These are phyloP conservation scores for Aspergillus steynii DNA, from an alignment of 495 filamentous ascomycete genomes.

Conservation along the genomic window DNA sequence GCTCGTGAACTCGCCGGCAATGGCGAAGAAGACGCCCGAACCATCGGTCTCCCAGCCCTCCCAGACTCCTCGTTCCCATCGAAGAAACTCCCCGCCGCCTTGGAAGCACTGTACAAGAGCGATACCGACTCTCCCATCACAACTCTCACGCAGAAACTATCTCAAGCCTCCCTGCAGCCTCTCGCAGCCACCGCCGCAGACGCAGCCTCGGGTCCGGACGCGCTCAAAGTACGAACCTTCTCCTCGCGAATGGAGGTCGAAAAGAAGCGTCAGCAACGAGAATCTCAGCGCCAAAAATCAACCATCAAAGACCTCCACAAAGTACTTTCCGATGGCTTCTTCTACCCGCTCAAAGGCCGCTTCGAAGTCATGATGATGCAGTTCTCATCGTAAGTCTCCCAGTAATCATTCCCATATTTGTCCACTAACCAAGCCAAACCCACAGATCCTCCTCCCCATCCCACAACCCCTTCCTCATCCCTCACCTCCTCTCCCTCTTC, in stretches of 20 bases:
- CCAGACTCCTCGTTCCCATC: constrained; percentile 65
- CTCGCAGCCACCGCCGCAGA: constrained; percentile 68
- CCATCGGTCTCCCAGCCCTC: constrained; percentile 35
- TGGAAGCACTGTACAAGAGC: constrained; percentile 51
- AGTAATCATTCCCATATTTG: constrained; percentile 7
- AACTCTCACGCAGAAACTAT: constrained; percentile 59
- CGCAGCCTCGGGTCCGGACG: constrained; percentile 72
- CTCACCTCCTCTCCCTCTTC: constrained; percentile 51
- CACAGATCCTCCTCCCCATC: constrained; percentile 35
- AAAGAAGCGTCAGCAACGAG: constrained; percentile 56
- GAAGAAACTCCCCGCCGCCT: constrained; percentile 62
- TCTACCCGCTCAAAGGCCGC: constrained; percentile 67
- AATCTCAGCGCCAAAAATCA: constrained; percentile 44
- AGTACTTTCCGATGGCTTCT: constrained; percentile 75
- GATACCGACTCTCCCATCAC: constrained; percentile 56
- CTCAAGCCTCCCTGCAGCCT: constrained; percentile 72
- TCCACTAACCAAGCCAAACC: constrained; percentile 5
- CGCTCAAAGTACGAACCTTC: constrained; percentile 81
- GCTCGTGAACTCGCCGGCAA: constrained; percentile 88
- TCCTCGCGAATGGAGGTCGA: constrained; percentile 70
- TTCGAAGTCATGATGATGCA: constrained; percentile 49
- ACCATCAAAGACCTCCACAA: constrained; percentile 74
- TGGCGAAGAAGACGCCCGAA: constrained; percentile 59
- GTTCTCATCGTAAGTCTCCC: constrained; percentile 36
- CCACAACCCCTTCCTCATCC: constrained; percentile 43